Percentiles rank a stretch among this genome's conserved stretches.
These are phyloP conservation scores for Neurospora sp. DNA, from an alignment of 495 filamentous ascomycete species.

Conservation along the genomic window DNA sequence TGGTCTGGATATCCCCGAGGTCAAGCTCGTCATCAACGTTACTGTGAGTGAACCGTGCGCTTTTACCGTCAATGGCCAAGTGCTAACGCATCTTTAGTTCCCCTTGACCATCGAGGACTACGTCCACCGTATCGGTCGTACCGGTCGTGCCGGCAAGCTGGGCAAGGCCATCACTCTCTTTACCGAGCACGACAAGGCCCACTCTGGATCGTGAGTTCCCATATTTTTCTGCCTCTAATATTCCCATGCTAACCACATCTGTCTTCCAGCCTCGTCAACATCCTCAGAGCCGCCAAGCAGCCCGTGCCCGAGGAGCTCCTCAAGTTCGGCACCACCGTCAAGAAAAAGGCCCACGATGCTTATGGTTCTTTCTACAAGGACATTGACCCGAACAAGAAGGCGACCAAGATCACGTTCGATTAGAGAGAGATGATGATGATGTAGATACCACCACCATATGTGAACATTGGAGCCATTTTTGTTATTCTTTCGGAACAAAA, in stretches of 20 bases:
- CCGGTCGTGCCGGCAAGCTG: conserved; percentile 81
- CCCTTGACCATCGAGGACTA: conserved; percentile 80
- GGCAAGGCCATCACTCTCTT: conserved; percentile 91
- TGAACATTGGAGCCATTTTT: conserved; percentile 1
- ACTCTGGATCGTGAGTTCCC: conserved; percentile 66
- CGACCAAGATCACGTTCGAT: conserved; percentile 90
- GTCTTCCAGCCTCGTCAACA: conserved; percentile 60
- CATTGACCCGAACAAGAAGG: conserved; percentile 62
- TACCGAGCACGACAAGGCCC: conserved; percentile 84
- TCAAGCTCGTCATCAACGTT: conserved; percentile 89
- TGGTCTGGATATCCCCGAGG: conserved; percentile 88
- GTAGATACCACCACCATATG: not conserved
- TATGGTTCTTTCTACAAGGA: conserved; percentile 95
- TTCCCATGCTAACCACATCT: not conserved
- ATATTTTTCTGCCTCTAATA: too few relatives aligned
- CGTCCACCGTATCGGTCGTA: conserved; percentile 92
- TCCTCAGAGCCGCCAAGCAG: conserved; percentile 81
- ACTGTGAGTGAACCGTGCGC: conserved; percentile 31
- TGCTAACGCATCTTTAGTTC: conserved; percentile 26
- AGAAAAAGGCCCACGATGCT: conserved; percentile 89
- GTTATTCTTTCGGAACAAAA: conserved; percentile 12
- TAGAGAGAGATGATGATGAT: conserved; percentile 32
- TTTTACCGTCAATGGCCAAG: too few relatives aligned
- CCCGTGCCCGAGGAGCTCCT: conserved; percentile 77
- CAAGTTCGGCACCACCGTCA: conserved; percentile 96